Evolutionary conservation across 441 rosid genomes (phyloP).

Genomic region (Viola pubescens): DNA sequence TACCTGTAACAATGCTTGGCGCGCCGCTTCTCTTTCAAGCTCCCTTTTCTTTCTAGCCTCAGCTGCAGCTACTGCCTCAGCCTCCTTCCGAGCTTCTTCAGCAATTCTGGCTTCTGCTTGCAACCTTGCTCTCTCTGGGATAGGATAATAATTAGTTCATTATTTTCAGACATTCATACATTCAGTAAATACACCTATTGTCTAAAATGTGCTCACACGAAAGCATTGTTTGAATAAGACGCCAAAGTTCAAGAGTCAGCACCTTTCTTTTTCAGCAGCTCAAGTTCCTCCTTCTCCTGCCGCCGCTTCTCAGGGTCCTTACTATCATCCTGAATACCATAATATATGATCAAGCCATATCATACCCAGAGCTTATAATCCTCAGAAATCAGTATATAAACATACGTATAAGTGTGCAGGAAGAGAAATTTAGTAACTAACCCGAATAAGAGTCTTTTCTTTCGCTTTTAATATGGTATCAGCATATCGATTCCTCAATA

Average conservation of each 20-base stretch:
- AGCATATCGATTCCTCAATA: conserved; percentile 72
- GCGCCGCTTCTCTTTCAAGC: conserved; percentile 79
- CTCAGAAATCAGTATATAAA: neutral
- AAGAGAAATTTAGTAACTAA: conserved; percentile 14
- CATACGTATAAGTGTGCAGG: neutral
- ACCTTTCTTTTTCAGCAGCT: conserved; percentile 70
- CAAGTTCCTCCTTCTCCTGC: conserved; percentile 65
- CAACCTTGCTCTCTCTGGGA: conserved; percentile 61
- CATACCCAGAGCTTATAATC: neutral
- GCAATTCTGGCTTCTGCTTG: conserved; percentile 83
- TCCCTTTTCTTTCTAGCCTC: conserved; percentile 68
- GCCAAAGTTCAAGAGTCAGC: conserved; percentile 3
- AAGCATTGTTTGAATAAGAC: neutral
- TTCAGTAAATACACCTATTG: too few species aligned
- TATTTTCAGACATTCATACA: neutral
- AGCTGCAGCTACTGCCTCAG: conserved; percentile 67
- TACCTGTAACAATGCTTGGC: conserved; percentile 72
- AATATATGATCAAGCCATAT: conserved; percentile 15
- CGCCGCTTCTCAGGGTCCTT: conserved; percentile 65
- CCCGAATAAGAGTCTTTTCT: conserved; percentile 75
- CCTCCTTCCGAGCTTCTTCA: conserved; percentile 56
- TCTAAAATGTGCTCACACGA: neutral
- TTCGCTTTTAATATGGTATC: conserved; percentile 83
- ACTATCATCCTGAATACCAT: conserved; percentile 45
- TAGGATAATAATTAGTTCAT: neutral